These are phyloP conservation scores for Saturnispora gosingensis DNA, from an alignment of 805 yeast species.

Conservation along the genomic window DNA sequence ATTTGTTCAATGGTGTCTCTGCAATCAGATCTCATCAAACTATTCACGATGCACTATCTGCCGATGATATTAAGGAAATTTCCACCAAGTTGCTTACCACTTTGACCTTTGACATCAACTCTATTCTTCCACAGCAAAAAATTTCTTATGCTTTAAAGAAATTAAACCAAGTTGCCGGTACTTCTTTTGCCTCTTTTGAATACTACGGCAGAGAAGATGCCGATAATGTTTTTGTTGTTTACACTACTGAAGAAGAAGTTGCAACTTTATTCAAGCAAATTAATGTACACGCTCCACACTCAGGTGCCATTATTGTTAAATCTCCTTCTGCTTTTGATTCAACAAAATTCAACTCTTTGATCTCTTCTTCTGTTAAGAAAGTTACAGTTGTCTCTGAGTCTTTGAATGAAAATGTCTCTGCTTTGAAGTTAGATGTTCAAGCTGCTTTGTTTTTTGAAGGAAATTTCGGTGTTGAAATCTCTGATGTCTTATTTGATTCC, in stretches of 20 bases:
- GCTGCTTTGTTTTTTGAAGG: slow-evolving; percentile 54
- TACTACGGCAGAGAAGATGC: slow-evolving; percentile 58
- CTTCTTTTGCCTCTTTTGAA: slow-evolving; percentile 53
- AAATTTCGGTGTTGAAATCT: slow-evolving; percentile 34
- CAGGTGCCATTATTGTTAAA: slow-evolving; percentile 64
- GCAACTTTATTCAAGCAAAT: slow-evolving; percentile 38
- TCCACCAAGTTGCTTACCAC: slow-evolving; percentile 31
- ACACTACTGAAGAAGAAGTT: slow-evolving; percentile 62
- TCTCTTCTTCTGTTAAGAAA: slow-evolving; percentile 51
- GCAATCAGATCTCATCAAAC: slow-evolving; percentile 44
- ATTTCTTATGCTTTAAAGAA: slow-evolving; percentile 38
- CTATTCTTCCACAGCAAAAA: slow-evolving; percentile 24
- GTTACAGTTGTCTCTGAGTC: slow-evolving; percentile 62
- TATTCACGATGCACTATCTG: slow-evolving; percentile 34
- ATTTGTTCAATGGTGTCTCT: slow-evolving; percentile 74
- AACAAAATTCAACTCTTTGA: slow-evolving; percentile 43
- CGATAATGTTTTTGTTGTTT: slow-evolving; percentile 69
- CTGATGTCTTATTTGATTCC: slow-evolving; percentile 38
- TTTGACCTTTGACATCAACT: slow-evolving; percentile 19
- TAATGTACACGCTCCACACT: slow-evolving; percentile 15
- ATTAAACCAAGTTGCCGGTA: slow-evolving; percentile 43
- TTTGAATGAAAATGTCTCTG: slow-evolving; percentile 22
- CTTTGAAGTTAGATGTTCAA: slow-evolving; percentile 61
- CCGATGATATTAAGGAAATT: slow-evolving; percentile 32
- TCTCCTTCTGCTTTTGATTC: slow-evolving; percentile 74